A percentile compares a stretch with the other conserved stretches of the same genome.
phyloP scores from a whole-genome alignment of 139 green algal species.

The Picochlorum sp. region DNA sequence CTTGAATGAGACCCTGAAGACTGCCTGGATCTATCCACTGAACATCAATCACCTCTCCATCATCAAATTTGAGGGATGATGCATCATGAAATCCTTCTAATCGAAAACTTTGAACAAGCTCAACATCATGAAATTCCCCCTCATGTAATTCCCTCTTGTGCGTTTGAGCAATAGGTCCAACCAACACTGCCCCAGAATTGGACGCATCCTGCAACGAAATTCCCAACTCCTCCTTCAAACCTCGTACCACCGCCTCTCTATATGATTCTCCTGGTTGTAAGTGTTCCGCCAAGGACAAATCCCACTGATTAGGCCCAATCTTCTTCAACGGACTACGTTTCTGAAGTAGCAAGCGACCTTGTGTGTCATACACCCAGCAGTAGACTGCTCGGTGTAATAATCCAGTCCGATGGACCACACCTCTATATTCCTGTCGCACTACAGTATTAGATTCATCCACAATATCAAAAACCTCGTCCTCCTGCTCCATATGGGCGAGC shows the following conservation, averaged over 20 bases:
- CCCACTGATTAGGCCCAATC: conserved; percentile 57
- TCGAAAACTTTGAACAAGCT: conserved; percentile 31
- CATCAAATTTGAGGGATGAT: background rate
- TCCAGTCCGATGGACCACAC: conserved; percentile 26
- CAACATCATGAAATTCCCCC: conserved; percentile 26
- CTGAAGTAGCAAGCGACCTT: conserved; percentile 49
- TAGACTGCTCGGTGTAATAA: conserved; percentile 56
- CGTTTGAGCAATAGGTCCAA: conserved; percentile 31
- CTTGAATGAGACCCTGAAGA: background rate
- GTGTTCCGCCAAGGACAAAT: conserved; percentile 62
- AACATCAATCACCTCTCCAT: conserved; percentile 13
- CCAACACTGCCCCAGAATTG: conserved; percentile 1
- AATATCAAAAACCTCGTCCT: conserved; percentile 37
- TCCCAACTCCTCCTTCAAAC: conserved; percentile 59
- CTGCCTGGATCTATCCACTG: background rate
- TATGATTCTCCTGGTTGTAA: conserved; percentile 52
- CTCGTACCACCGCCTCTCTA: conserved; percentile 35
- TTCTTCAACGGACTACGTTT: conserved; percentile 42
- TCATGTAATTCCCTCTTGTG: conserved; percentile 35
- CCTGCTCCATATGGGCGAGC: conserved; percentile 17
- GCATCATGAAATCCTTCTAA: background rate
- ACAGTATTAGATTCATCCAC: conserved; percentile 27
- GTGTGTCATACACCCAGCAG: conserved; percentile 43
- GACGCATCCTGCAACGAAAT: conserved; percentile 12
- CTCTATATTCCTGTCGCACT: conserved; percentile 15